These are phyloP conservation scores for Boletus reticulatus DNA, from an alignment of 768 basidiomycete species.

Conservation along the genomic window DNA sequence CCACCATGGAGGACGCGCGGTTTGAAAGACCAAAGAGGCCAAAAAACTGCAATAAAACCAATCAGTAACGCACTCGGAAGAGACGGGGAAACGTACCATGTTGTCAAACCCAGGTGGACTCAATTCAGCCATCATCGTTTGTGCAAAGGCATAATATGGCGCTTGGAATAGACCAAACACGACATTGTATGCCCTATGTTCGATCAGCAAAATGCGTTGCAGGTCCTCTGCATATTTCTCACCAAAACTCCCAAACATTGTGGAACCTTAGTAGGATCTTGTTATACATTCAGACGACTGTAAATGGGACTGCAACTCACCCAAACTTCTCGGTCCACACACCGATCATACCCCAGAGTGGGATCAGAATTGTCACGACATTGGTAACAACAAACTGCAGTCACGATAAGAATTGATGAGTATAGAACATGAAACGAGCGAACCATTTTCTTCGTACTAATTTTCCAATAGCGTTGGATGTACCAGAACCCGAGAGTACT, in stretches of 20 bases:
- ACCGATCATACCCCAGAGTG: conserved; percentile 85
- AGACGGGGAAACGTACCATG: conserved; percentile 42
- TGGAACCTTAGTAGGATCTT: conserved; percentile 49
- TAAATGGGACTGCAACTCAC: conserved; percentile 35
- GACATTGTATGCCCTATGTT: conserved; percentile 69
- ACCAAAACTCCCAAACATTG: conserved; percentile 89
- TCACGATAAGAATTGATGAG: neutral
- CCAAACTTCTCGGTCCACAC: conserved; percentile 78
- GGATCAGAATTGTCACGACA: conserved; percentile 72
- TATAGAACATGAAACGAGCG: neutral
- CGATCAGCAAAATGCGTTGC: neutral
- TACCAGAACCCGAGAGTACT: conserved; percentile 82
- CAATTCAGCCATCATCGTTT: conserved; percentile 88
- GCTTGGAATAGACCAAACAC: conserved; percentile 82
- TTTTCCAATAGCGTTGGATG: conserved; percentile 75
- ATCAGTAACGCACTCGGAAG: neutral
- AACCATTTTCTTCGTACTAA: conserved; percentile 81
- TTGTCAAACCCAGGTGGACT: conserved; percentile 87
- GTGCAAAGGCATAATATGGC: conserved; percentile 84
- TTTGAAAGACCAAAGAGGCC: conserved; percentile 84
- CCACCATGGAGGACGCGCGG: conserved; percentile 83
- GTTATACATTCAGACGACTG: conserved; percentile 1
- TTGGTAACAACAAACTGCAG: conserved; percentile 73
- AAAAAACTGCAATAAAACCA: conserved; percentile 57
- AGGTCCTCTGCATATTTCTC: conserved; percentile 8